Evolutionary conservation across 257 asterid species (phyloP), one percentile per base, ranked within the genome.

Genomic region (Echites panduratus): DNA sequence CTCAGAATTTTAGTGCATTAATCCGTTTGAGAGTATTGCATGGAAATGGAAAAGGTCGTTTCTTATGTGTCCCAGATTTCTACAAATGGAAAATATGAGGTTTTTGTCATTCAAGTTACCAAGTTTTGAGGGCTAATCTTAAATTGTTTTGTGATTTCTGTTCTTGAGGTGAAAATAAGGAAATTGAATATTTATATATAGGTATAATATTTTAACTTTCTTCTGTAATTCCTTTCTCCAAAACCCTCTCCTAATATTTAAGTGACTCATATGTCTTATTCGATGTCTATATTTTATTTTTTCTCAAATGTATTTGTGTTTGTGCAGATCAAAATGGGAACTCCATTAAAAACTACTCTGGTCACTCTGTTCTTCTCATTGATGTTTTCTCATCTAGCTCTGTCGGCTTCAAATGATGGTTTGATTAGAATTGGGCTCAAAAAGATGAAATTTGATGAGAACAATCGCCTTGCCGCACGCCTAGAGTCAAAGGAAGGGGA

Each of bases 371-470:
- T 89, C 52, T 76, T 94, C 76, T 81, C 90, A 27, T 75, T 81
- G 80, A 73, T 94, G 87, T 73, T 89, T 70, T 78, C 79, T 72
- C 84, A 90, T 40, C 70, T 86, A 70, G 89, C 90, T 24, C 73
- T 83, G 71, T 85, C 93, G n/a, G 82, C 84, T 62, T 71, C 97
- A 17, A 78, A 86, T 79, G 96, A 94, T 77, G 93, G 93, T 48
- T 83, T 89, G 75, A 70, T 93, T 53, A 84, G 98, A 83, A 84
- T 93, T 75, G 95, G 96, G 57, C 82, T 93, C 24, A 93, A 91
- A 57, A 93, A 88, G 80, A 68, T 87, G 85, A 94, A 88, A 86
- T 81, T 83, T 48, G 97, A 91, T 78, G 83, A 86, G 63, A 89
- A 80, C 84, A 91, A 88, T 70, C 87, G 87, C 70, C 82, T 88